These are phyloP conservation scores for Cryomyces minteri DNA, from an alignment of 495 filamentous ascomycete species.

Conservation along the genomic window DNA sequence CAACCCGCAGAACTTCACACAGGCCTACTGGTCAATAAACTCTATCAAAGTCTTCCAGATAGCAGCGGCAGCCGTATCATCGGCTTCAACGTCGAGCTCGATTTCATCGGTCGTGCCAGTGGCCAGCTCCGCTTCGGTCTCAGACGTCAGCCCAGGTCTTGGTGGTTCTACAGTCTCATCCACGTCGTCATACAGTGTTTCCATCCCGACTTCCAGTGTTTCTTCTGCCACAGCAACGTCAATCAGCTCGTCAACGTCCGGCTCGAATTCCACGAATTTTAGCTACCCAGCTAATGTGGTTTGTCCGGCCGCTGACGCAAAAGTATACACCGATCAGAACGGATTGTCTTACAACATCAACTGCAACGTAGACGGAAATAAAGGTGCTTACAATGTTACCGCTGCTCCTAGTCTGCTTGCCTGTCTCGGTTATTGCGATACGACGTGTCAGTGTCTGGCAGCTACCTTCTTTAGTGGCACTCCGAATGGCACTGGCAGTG, in stretches of 20 bases:
- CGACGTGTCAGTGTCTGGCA: neutral
- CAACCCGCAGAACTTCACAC: conserved; percentile 16
- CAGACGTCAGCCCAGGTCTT: neutral
- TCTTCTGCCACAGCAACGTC: neutral
- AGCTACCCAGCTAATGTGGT: neutral
- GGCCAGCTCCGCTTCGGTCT: neutral
- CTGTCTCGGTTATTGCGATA: neutral
- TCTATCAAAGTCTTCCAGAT: conserved; percentile 17
- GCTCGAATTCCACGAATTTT: neutral
- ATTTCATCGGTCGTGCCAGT: conserved; percentile 36
- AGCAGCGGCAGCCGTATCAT: neutral
- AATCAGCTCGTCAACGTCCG: conserved; percentile 1
- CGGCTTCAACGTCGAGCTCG: conserved; percentile 28
- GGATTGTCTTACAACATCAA: neutral
- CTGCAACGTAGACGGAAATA: neutral
- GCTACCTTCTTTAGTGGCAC: no score
- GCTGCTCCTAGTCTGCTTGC: neutral
- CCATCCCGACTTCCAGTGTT: neutral
- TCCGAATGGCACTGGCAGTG: no score
- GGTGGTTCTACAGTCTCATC: neutral
- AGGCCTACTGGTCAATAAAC: conserved; percentile 19
- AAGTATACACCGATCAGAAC: neutral
- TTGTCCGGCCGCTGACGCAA: neutral
- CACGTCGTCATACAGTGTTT: neutral
- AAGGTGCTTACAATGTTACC: neutral